Percentiles rank a stretch among this genome's conserved stretches.
phyloP scores from a whole-genome alignment of 176 grass and related monocot genomes.

The Cenchrus fungigraminus region DNA sequence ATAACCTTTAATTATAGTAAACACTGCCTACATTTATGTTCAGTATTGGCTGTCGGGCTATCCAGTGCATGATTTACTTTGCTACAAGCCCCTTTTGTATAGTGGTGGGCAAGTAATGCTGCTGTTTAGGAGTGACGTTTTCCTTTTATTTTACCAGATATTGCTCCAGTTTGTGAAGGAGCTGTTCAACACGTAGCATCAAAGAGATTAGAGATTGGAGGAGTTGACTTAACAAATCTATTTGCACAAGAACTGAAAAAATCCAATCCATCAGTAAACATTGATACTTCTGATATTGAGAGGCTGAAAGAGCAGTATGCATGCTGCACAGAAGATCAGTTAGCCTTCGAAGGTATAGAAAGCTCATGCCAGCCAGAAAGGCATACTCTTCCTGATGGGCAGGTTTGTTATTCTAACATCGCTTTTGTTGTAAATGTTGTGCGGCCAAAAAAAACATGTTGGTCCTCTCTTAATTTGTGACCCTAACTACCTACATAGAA shows the following conservation, averaged over 20 bases:
- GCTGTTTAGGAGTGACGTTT: constrained; percentile 1
- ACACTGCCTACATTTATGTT: background rate
- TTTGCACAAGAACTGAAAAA: constrained; percentile 81
- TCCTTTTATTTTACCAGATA: constrained; percentile 66
- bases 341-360: constrained; percentile 65
- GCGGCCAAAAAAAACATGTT: background rate
- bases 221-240: constrained; percentile 91
- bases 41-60: background rate
- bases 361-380: constrained; percentile 66
- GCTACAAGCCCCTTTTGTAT: background rate
- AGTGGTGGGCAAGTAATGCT: background rate
- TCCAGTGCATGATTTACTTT: constrained; percentile 34
- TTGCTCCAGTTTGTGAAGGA: constrained; percentile 95
- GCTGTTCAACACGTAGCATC: constrained; percentile 95
- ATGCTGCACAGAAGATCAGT: constrained; percentile 76
- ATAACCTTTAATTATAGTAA: background rate
- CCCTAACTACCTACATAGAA: constrained; percentile 10
- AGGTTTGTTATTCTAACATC: constrained; percentile 57
- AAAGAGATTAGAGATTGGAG: constrained; percentile 91
- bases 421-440: constrained; percentile 28
- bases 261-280: constrained; percentile 74
- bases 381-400: constrained; percentile 98
- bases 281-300: constrained; percentile 90
- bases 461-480: constrained; percentile 8
- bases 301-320: constrained; percentile 90